These are phyloP conservation scores for Byssochlamys sp. DNA, from an alignment of 2,329 filamentous ascomycete genomes.

Conservation along the genomic window DNA sequence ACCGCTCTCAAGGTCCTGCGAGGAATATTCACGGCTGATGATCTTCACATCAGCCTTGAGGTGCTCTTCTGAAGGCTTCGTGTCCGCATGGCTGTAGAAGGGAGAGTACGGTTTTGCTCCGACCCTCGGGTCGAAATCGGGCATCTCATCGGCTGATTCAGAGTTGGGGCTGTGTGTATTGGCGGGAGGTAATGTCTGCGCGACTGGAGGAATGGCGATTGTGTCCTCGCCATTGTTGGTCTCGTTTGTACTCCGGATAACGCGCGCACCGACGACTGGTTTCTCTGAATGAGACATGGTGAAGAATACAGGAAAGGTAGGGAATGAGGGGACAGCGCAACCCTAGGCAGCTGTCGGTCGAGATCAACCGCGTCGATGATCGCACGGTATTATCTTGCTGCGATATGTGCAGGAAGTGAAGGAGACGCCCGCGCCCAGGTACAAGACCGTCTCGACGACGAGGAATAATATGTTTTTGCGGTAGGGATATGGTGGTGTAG, in stretches of 20 bases:
- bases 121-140: constrained; percentile 30
- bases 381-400: neutral
- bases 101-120: constrained; percentile 35
- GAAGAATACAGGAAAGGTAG: neutral
- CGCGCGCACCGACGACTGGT: neutral
- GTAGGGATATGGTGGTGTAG: neutral
- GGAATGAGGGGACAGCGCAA: neutral
- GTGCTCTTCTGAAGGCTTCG: constrained; percentile 20
- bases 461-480: neutral
- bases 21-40: constrained; percentile 3
- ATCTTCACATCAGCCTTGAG: constrained; percentile 9
- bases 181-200: neutral
- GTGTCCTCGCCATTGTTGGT: neutral
- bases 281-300: neutral
- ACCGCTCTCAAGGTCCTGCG: constrained; percentile 26
- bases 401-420: neutral
- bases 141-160: neutral
- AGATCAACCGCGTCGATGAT: neutral
- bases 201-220: neutral
- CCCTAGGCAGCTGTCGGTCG: neutral
- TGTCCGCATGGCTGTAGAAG: constrained; percentile 34
- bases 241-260: neutral
- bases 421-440: neutral
- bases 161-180: neutral
- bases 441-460: neutral